Evolutionary conservation across 1,139 yeast genomes (phyloP), one percentile per base, ranked within the genome.

Genomic region (Protomyces gravidus): DNA sequence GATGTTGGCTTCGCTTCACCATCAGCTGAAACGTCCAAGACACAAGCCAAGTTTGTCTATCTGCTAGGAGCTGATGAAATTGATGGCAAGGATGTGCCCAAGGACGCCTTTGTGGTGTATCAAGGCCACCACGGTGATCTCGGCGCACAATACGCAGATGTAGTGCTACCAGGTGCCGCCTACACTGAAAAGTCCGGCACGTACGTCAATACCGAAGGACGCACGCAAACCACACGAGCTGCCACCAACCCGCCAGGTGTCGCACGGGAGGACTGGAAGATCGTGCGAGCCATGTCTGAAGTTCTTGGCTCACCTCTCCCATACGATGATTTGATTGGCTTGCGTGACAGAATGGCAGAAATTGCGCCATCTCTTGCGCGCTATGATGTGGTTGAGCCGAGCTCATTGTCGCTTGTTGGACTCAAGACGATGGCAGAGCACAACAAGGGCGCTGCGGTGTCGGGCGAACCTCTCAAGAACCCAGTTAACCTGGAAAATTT

Each of bases 191-290:
- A 88, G 76, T 76, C 85, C 33, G 92, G 86, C 63, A 88, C 95
- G n/a, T 88, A 82, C 72, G 90, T 88, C 64, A 88, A 88, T 75
- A 87, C 95, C 50, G 96, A 88, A 75, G 96, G 96, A 67, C 84
- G 96, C 72, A 82, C 89, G 11, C 96, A 88, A 77, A 75, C 79
- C 62, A 86, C 95, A 2, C 81, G 94, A 67, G 95, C 96, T 53
- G 94, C 95, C 45, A 84, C 89, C 25, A 87, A 85, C 64, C 85
- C 95, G n/a, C 95, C 95, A 58, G 95, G 94, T 45, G 86, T 82
- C 59, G 95, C 95, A 48, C 85, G 96, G 72, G 95, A 88, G 74
- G 96, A 88, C 75, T 88, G 96, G 96, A 85, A 85, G 77, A 85
- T 88, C 66, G 74, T 88, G 68, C 83, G 94, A 73, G 96, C 95